Evolutionary conservation across 768 basidiomycete species (phyloP).

Genomic region (Asterophora parasitica): DNA sequence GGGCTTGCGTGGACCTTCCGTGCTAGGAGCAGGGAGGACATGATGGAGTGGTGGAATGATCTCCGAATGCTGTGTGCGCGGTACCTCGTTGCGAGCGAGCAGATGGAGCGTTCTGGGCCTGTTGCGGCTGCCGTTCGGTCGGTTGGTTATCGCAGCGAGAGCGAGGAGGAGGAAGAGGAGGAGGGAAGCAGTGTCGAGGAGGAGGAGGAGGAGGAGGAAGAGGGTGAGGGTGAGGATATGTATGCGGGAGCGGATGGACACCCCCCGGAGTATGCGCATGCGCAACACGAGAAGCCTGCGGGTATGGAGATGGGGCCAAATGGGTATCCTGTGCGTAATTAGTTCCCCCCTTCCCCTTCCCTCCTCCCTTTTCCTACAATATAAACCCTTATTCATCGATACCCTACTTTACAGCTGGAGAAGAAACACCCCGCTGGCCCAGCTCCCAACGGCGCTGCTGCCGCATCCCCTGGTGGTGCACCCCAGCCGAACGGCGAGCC

Average conservation of each 20-base stretch:
- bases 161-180: conserved; percentile 67
- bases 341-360: not conserved
- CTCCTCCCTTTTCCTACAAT: too few relatives aligned
- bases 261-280: conserved; percentile 60
- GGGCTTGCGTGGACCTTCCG: conserved; percentile 81
- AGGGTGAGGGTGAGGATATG: conserved; percentile 39
- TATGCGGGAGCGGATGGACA: conserved; percentile 40
- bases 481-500: conserved; percentile 5
- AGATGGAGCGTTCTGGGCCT: conserved; percentile 88
- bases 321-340: conserved; percentile 56
- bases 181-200: conserved; percentile 33
- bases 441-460: not conserved
- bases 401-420: conserved; percentile 25
- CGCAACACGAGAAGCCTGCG: conserved; percentile 37
- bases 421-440: conserved; percentile 25
- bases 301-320: conserved; percentile 42
- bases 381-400: not conserved
- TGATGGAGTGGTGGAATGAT: conserved; percentile 99
- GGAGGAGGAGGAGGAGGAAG: conserved; percentile 40
- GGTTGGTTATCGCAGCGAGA: conserved; percentile 85
- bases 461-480: not conserved
- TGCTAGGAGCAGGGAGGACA: conserved; percentile 84
- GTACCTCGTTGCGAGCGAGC: conserved; percentile 91
- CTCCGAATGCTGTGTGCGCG: conserved; percentile 88
- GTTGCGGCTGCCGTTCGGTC: conserved; percentile 88